Base-by-base conservation (phyloP, 225 moss, liverwort and hornwort species). In the Ulota crispa region DNA sequence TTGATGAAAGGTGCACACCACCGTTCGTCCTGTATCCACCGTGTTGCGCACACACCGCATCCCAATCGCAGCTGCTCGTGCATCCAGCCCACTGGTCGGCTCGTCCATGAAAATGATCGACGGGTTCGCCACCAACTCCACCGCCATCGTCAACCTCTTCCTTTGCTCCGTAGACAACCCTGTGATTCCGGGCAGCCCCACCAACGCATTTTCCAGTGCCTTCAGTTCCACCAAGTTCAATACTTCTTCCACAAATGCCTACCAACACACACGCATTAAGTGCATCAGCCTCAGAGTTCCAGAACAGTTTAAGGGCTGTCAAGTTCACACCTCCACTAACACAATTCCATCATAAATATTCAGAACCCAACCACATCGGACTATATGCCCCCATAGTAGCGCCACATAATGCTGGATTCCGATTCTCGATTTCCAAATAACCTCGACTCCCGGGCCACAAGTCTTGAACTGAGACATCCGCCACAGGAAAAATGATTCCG, bases 101-200 rank as follows among this genome's bases (percentile, higher is more conserved):
- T 89, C 87, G 80, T 89, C 89, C 89, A 89, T 89, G 78, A 89
- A 87, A 43, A 89, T 89, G 61, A 89, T 87, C 12, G 87, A 89
- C 16, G 89, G 89, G 18, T 89, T 89, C 2, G 89, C 87, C 8
- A 89, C 89, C 59, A 89, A 3, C 78, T 89, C 87, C 67, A 90
- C 90, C 0, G 90, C 87, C 13, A 90, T 90, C 28, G 90, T 90
- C 73, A 90, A 53, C 1, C 87, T 78, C 0, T 87, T 90, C 78
- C 90, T 81, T 13, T 85, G 87, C 72, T 90, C 90, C 0, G 90
- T 89, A 0, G 87, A 89, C 74, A 89, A 24, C 2, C 89, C 89
- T 9, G 86, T 19, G 31, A 89, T 80, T 42, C 90, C 87, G 2
- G 90, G 90, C 28, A 90, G 77, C 1, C 90, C 89, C 9, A 90